Evolutionary conservation across 345 rosid genomes (phyloP), one percentile per base, ranked within the genome.

Genomic region (Hibiscus tridactylites): DNA sequence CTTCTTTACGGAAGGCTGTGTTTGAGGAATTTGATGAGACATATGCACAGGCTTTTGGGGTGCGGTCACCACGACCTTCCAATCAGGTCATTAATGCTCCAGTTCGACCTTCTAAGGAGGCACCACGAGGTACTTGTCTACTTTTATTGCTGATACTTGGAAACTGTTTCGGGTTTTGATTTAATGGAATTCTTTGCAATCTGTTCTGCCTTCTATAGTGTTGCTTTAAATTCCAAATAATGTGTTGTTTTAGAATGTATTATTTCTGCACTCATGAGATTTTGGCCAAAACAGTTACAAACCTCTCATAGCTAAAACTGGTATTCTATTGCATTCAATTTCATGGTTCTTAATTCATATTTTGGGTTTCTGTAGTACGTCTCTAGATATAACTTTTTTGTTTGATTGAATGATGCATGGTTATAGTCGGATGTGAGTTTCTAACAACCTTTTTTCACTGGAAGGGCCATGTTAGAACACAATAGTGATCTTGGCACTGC

Each of bases 11-110:
- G 46, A 96, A 79, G 86, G 92, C 97, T 10, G 82, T 87, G 47
- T 96, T 91, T 76, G 98, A 92, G 88, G 97, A 96, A 93, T 91
- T 83, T 79, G 99, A 92, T 78, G 97, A 91, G 88, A 96, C 99
- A 0, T 92, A 96, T 79, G 90, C 96, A 2, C 95, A 96, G 79
- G 99, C 99, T n/a, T 96, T 96, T 74, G 97, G 97, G n/a, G 83
- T 78, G 35, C 96, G 79, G 66, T 73, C 87, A 3, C 33, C 80
- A 3, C 88, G 84, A 61, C 47, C 79, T 71, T 77, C 85, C 19
- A 83, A 78, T 71, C 88, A 78, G 60, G 83, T 80, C 31, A 78
- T 52, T 73, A 92, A 81, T 56, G 5, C 61, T 21, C 74, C 87
- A 4, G 44, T 79, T 3, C 89, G 84, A 63, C 44, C 79, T 71